Evolutionary conservation across 2,329 filamentous ascomycete species (phyloP).

Genomic region (Fusarium newnesense): DNA sequence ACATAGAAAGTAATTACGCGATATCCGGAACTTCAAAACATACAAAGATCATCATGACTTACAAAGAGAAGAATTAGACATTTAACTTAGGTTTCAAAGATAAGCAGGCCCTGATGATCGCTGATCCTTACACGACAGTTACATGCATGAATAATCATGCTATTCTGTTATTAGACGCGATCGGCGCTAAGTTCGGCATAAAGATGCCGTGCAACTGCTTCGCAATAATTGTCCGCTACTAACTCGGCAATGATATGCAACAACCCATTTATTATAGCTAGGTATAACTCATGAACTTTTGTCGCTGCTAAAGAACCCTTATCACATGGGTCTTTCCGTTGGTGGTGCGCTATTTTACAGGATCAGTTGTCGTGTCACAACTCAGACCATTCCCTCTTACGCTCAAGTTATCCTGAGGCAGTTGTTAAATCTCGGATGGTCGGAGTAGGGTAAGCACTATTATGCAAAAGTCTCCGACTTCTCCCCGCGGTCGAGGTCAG

Average conservation of each 20-base stretch:
- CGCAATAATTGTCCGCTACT: neutral
- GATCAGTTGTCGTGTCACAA: neutral
- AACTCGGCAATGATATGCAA: conserved; percentile 3
- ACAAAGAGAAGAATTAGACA: neutral
- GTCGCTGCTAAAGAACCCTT: neutral
- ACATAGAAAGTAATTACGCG: too few species aligned
- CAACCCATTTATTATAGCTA: neutral
- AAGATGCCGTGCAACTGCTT: conserved; percentile 6
- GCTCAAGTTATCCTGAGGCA: fast-evolving
- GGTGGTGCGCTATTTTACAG: neutral
- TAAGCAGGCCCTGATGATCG: neutral
- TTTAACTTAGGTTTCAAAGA: neutral
- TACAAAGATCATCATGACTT: fast-evolving
- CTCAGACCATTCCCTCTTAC: neutral
- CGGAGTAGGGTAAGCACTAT: neutral
- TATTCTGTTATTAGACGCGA: neutral
- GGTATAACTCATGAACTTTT: conserved; percentile 1
- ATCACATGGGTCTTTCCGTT: neutral
- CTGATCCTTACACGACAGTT: neutral
- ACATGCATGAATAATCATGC: neutral
- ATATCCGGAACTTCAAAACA: too few species aligned
- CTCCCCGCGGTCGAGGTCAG: fast-evolving
- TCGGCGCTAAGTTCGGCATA: conserved; percentile 1
- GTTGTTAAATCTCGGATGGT: neutral
- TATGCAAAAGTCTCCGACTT: neutral